Evolutionary conservation across 257 asterid genomes (phyloP), one percentile per base, ranked within the genome.

Genomic region (Dorcoceras hygrometricum): DNA sequence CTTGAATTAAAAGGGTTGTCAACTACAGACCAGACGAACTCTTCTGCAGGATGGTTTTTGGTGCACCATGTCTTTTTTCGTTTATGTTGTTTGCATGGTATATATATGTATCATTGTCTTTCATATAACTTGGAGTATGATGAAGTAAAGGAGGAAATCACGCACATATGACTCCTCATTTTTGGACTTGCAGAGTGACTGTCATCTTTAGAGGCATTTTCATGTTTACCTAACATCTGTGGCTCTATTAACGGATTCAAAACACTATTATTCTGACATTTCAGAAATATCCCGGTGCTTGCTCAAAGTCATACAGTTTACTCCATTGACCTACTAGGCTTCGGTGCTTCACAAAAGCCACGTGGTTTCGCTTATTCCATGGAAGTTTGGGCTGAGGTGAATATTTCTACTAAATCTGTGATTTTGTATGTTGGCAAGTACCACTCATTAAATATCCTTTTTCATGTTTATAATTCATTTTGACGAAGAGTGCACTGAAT

Each of bases 301-400:
- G 90, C 95, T 74, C 88, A 78, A 69, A 73, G 71, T 62, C 75
- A 72, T 70, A 85, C 78, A 2, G 97, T 93, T 48, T 93, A 84
- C 51, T 95, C 95, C 70, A 75, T 93, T 59, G 97, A 93, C 80
- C 99, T 93, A 72, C 83, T 93, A 57, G 97, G 97, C 48, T 93
- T 93, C 75, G 99, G 99, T 75, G 96, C 84, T 77, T 90, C 99
- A 54, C 97, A 93, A 70, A 93, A 93, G 83, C 99, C 99, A 29
- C 74, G 64, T 14, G 92, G 96, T 32, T 93, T 86, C 77, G 75
- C 75, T 23, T 93, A 90, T 71, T 55, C 96, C 70, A 90, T 83
- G 94, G 97, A 90, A 79, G 23, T 66, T 10, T 93, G 97, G 97
- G 83, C 90, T 65, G 78, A 89, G 96, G 96, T 87, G 70, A 77